Base-by-base conservation (phyloP, 148 eudicot genomes). In the Chenopodium berlandieri region DNA sequence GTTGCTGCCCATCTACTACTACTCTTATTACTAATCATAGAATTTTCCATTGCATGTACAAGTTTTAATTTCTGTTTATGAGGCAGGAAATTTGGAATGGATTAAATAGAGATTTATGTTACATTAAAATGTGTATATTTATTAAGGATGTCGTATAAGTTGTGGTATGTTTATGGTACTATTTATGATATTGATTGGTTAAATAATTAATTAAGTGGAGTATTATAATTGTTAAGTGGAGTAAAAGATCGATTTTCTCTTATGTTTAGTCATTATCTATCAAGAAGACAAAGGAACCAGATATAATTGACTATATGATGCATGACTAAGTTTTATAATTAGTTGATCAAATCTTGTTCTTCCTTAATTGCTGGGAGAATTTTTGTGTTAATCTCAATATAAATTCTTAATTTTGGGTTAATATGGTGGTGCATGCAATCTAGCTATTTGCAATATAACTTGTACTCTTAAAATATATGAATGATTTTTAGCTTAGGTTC, bases 1-100 rank as follows among this genome's bases (percentile, higher is more conserved):
- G 94, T 79, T 1, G 94, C 85, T 20, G 86, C 40, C 99, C 99
- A 96, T 90, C 89, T 92, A 81, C 76, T 80, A 56, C 63, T 25
- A 31, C 27, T 71, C 7, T 44, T 71, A 40, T 7, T 71, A 71
- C 48, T 71, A 7, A 46, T 23, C 22, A 65, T 67, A 10, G 75
- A 11, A 30, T 12, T 52, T 54, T 67, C 75, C 83, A 78, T 78
- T 13, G 73, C 56, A 34, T 25, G 10, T 72, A 7, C 4, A 2
- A n/a, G 16, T 8, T 19, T 20, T 1, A 19, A 10, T 70, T 70
- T 70, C 22, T 68, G 37, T 68, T 30, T 69, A 65, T 27, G n/a
- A 70, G 22, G 74, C 2, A 19, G 46, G 22, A 69, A 31, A 8
- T 13, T 34, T 71, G 40, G 19, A 71, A 16, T 34, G 5, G 22